These are phyloP conservation scores for Gossypium arboreum DNA, from an alignment of 345 rosid species.

Conservation along the genomic window DNA sequence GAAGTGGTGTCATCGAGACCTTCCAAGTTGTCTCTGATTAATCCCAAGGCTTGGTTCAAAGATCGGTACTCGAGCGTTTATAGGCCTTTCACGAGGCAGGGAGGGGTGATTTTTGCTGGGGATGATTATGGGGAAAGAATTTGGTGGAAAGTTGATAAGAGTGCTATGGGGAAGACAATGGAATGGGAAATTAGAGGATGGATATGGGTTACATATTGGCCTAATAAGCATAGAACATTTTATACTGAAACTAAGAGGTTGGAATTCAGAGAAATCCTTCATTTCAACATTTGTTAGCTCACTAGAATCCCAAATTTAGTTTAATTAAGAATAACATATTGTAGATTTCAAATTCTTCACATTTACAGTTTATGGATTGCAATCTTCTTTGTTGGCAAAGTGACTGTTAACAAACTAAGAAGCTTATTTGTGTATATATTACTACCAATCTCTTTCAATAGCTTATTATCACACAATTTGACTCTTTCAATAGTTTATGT, in stretches of 20 bases:
- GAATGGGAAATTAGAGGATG: slow-evolving; percentile 81
- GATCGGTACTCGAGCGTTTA: slow-evolving; percentile 61
- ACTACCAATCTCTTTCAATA: too few species aligned
- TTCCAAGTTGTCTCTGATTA: slow-evolving; percentile 51
- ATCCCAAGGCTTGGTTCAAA: slow-evolving; percentile 80
- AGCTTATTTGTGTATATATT: too few species aligned
- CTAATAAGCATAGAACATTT: slow-evolving; percentile 65
- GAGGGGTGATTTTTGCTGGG: slow-evolving; percentile 80
- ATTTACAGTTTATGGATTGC: too few species aligned
- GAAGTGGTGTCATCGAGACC: slow-evolving; percentile 83
- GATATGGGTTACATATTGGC: slow-evolving; percentile 95
- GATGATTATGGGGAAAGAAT: slow-evolving; percentile 76
- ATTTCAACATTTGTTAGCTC: slow-evolving; percentile 43
- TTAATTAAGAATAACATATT: too few species aligned
- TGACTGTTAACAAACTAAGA: too few species aligned
- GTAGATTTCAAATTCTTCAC: too few species aligned
- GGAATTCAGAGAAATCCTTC: slow-evolving; percentile 63
- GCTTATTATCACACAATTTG: too few species aligned
- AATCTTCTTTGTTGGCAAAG: too few species aligned
- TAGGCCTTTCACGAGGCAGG: slow-evolving; percentile 73
- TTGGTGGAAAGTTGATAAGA: slow-evolving; percentile 67
- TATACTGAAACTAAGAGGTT: slow-evolving; percentile 71
- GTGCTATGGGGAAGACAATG: slow-evolving; percentile 52
- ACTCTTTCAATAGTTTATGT: background rate
- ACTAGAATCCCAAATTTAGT: background rate